Evolutionary conservation across 225 moss, liverwort and hornwort genomes (phyloP).

Genomic region (Rhytidiadelphus loreus): DNA sequence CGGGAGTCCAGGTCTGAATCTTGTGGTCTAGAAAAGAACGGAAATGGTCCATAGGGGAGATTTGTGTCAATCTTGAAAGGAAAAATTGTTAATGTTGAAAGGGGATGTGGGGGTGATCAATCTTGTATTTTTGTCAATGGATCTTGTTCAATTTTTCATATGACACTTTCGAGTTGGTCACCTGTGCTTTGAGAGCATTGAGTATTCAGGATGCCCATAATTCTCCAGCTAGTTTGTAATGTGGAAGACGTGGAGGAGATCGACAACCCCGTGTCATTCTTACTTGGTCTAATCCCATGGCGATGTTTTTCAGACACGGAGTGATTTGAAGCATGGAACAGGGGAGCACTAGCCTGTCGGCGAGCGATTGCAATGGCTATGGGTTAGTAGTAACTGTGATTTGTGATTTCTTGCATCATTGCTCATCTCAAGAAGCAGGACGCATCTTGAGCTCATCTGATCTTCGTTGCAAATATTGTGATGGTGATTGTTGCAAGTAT

Average conservation of each 20-base stretch:
- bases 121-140: not conserved
- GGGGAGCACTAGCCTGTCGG: not conserved
- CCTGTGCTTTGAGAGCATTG: not conserved
- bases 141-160: not conserved
- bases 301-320: not conserved
- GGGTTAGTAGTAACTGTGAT: not conserved
- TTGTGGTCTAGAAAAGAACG: not conserved
- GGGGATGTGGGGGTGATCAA: not conserved
- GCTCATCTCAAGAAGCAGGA: not conserved
- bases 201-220: not conserved
- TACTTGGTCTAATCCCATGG: not conserved
- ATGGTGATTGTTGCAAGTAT: not conserved
- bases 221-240: not conserved
- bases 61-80: not conserved
- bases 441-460: not conserved
- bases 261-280: not conserved
- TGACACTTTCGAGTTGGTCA: not conserved
- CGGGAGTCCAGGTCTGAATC: not conserved
- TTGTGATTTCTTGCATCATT: not conserved
- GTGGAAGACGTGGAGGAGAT: not conserved
- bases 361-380: not conserved
- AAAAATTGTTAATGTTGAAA: not conserved
- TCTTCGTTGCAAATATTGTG: not conserved
- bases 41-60: not conserved
- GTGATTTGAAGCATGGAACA: not conserved